Evolutionary conservation across 352 stramenopile genomes (phyloP).

Genomic region (Pythium volutum): DNA sequence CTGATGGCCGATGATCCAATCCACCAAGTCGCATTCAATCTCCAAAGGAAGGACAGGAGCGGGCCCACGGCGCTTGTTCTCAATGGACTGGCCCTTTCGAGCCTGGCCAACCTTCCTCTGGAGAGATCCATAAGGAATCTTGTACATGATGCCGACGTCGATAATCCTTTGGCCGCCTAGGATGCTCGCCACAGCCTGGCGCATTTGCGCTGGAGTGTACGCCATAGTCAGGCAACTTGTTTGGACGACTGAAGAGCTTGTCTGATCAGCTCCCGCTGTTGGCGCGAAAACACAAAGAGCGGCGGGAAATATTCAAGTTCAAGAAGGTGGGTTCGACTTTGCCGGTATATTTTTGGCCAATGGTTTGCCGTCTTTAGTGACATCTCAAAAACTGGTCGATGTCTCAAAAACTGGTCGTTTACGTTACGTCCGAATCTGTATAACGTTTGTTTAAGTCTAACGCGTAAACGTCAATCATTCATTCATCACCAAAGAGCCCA

Average conservation of each 20-base stretch:
- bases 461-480: too few relatives aligned
- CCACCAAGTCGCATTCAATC: constrained; percentile 4
- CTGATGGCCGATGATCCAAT: constrained; percentile 8
- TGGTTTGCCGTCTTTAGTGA: not conserved
- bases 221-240: not conserved
- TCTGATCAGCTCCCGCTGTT: not conserved
- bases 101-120: not conserved
- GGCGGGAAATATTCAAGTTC: constrained; percentile 5
- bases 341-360: constrained; percentile 4
- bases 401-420: not conserved
- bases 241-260: not conserved
- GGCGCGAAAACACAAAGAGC: constrained; percentile 5
- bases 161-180: not conserved
- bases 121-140: constrained; percentile 8
- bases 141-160: constrained; percentile 3
- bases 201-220: constrained; percentile 1
- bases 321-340: not conserved
- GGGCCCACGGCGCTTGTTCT: constrained; percentile 6
- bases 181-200: not conserved
- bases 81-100: not conserved
- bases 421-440: too few relatives aligned
- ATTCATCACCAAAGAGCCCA: too few relatives aligned
- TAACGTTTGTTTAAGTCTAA: too few relatives aligned
- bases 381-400: not conserved
- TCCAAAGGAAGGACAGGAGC: not conserved